phyloP scores from a whole-genome alignment of 2,329 filamentous ascomycete species.

The Cercospora sojina region DNA sequence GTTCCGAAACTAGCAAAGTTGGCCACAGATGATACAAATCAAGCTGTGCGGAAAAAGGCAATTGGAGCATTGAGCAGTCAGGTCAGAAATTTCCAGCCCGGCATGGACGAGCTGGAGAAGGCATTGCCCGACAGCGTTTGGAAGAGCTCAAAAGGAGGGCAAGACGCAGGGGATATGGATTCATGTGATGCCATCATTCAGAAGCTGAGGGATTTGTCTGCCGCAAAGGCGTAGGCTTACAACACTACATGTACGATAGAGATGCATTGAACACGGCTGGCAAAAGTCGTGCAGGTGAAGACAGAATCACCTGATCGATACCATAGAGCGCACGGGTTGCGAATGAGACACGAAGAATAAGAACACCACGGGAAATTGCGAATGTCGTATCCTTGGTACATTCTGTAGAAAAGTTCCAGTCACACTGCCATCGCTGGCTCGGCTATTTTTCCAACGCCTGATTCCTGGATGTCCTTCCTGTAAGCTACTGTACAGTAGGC shows the following conservation, averaged over 20 bases:
- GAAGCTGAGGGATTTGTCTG: constrained; percentile 34
- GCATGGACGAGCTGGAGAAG: constrained; percentile 64
- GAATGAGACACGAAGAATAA: constrained; percentile 7
- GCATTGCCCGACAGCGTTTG: constrained; percentile 62
- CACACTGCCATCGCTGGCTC: neutral
- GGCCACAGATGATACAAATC: constrained; percentile 58
- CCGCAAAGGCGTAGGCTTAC: constrained; percentile 15
- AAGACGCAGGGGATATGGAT: constrained; percentile 88
- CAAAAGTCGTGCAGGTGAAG: neutral
- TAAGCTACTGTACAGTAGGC: neutral
- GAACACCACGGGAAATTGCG: neutral
- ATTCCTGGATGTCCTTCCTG: neutral
- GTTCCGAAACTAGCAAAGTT: constrained; percentile 69
- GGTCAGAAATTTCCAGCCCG: constrained; percentile 85
- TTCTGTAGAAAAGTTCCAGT: neutral
- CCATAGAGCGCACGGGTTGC: constrained; percentile 7
- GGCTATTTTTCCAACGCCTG: neutral
- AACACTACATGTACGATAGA: neutral
- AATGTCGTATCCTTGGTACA: neutral
- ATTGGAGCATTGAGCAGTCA: constrained; percentile 84
- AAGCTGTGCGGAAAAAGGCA: constrained; percentile 76
- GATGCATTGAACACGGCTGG: neutral
- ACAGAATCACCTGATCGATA: neutral
- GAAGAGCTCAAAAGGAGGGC: constrained; percentile 50
- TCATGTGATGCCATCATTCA: constrained; percentile 61